Conservation (phyloP, 2,329 filamentous ascomycete genomes). For the Neoscytalidium dimidiatum region DNA sequence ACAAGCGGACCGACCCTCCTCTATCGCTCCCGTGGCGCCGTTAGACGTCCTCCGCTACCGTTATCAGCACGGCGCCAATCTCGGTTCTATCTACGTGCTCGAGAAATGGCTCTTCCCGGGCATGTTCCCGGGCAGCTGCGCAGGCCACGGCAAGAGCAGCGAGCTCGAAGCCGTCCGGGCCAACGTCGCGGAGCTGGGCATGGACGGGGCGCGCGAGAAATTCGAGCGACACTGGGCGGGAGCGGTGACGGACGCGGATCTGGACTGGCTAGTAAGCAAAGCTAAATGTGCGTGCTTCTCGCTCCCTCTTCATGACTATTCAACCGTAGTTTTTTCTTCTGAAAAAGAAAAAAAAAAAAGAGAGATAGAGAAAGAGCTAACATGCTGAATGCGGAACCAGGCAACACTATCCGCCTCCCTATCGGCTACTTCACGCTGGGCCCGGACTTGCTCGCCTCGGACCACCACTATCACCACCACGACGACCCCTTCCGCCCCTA, state of each 20-base stretch:
- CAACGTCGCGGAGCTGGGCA: constrained; percentile 49
- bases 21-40: neutral
- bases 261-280: constrained; percentile 54
- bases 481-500: constrained; percentile 52
- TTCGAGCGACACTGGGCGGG: constrained; percentile 58
- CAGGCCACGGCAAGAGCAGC: constrained; percentile 41
- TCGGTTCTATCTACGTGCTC: constrained; percentile 62
- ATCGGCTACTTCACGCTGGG: constrained; percentile 63
- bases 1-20: neutral
- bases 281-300: constrained; percentile 46
- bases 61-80: constrained; percentile 61
- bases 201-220: constrained; percentile 50
- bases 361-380: too few relatives aligned
- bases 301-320: neutral
- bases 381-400: constrained; percentile 21
- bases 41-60: constrained; percentile 54
- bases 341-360: too few relatives aligned
- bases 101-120: constrained; percentile 59
- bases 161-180: constrained; percentile 56
- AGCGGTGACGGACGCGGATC: constrained; percentile 53
- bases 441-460: constrained; percentile 48
- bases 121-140: constrained; percentile 49
- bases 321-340: too few relatives aligned
- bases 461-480: too few relatives aligned
- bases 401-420: constrained; percentile 59